Evolutionary conservation across 1,139 yeast species (phyloP).

Genomic region (Candida sanyaensis): DNA sequence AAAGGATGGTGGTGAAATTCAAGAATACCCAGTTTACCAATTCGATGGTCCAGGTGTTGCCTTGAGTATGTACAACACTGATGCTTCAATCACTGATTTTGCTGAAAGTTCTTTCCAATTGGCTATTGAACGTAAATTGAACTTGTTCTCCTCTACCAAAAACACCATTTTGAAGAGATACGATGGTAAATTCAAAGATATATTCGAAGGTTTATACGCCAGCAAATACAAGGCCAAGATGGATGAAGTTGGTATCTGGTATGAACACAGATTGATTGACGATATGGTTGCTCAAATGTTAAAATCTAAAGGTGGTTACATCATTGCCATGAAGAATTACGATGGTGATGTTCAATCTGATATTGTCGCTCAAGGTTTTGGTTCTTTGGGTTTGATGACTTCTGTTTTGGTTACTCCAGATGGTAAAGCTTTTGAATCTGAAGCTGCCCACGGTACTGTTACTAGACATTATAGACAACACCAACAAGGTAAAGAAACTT

Average conservation of each 20-base stretch:
- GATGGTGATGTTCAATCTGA: conserved; percentile 98
- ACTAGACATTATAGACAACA: conserved; percentile 95
- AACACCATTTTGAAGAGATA: conserved; percentile 91
- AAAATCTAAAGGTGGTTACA: conserved; percentile 91
- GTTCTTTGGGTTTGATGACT: conserved; percentile 95
- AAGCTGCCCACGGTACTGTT: conserved; percentile 98
- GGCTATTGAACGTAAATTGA: conserved; percentile 76
- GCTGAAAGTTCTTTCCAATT: conserved; percentile 91
- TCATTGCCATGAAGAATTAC: conserved; percentile 94
- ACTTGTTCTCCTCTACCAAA: conserved; percentile 85
- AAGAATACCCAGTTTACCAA: conserved; percentile 65
- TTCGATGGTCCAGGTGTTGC: conserved; percentile 84
- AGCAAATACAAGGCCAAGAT: conserved; percentile 66
- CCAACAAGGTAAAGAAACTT: conserved; percentile 94
- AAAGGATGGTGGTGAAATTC: conserved; percentile 58
- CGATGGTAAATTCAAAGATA: conserved; percentile 94
- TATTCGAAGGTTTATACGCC: conserved; percentile 81
- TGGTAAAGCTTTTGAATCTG: conserved; percentile 93
- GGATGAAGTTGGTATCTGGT: conserved; percentile 82
- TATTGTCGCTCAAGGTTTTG: conserved; percentile 97
- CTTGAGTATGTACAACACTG: conserved; percentile 93
- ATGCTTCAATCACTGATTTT: conserved; percentile 83
- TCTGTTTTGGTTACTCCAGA: conserved; percentile 93
- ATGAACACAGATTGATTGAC: conserved; percentile 93
- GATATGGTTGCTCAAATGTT: conserved; percentile 99